A percentile compares a stretch with the other conserved stretches of the same genome.
Evolutionary conservation across 345 rosid genomes (phyloP).

Genomic region (Brassica rapa): DNA sequence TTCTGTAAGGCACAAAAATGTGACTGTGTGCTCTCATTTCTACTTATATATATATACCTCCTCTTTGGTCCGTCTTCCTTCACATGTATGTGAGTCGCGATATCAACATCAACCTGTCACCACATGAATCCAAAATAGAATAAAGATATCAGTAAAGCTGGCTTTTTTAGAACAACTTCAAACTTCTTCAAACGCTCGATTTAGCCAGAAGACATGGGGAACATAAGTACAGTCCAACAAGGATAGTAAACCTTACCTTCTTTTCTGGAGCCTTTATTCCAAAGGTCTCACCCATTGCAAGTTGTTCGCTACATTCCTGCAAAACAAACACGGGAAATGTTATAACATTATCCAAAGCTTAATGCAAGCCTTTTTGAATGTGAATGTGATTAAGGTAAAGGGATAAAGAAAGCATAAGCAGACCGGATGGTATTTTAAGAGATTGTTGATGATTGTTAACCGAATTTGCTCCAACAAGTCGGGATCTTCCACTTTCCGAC

Average conservation of each 20-base stretch:
- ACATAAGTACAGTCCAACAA: background rate
- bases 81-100: slow-evolving; percentile 75
- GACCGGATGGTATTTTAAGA: slow-evolving; percentile 93
- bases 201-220: background rate
- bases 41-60: slow-evolving; percentile 52
- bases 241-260: slow-evolving; percentile 53
- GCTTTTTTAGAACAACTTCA: background rate
- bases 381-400: background rate
- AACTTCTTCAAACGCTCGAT: background rate
- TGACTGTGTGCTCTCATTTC: background rate
- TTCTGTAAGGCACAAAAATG: background rate
- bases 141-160: background rate
- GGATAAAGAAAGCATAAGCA: slow-evolving; percentile 35
- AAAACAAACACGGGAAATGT: slow-evolving; percentile 19
- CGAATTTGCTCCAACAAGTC: slow-evolving; percentile 88
- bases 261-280: slow-evolving; percentile 87
- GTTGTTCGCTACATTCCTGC: slow-evolving; percentile 85
- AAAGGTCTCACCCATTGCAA: slow-evolving; percentile 95
- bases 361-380: background rate
- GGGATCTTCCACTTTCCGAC: slow-evolving; percentile 97
- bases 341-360: background rate
- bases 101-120: slow-evolving; percentile 84
- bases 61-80: slow-evolving; percentile 83
- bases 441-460: slow-evolving; percentile 87
- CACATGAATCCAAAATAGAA: slow-evolving; percentile 7